Evolutionary conservation across 306 rosid genomes (phyloP), one percentile per base, ranked within the genome.

Genomic region (Styphnolobium japonicum): DNA sequence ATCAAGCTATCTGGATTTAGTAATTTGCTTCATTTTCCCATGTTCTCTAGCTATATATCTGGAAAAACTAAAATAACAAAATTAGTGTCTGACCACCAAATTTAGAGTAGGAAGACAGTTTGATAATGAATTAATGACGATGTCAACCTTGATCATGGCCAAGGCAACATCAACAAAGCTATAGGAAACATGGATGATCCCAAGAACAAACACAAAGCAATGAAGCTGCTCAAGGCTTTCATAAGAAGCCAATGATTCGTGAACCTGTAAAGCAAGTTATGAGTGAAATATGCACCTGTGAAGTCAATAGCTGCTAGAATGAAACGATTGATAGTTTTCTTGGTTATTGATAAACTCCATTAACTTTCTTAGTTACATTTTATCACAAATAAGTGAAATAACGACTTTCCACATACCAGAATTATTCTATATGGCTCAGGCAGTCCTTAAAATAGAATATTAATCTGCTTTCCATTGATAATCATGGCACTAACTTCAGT

Each of bases 181-280:
- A 77, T 92, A 95, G 25, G 86, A 81, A 85, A 95, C 85, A 85
- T 92, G 97, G 0, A 95, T 94, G 60, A 91, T 33, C 9, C 95
- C 98, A 3, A 94, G 97, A 83, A 91, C 98, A 61, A 94, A 92
- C 53, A 88, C 82, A 40, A 91, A 87, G 25, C 94, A 92, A 78
- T 94, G 98, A 82, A 94, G 97, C 90, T 94, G 97, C 85, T 94
- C 97, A 36, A 94, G 97, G 73, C 97, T 92, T 63, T 91, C 94
- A 29, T 91, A 39, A 48, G 97, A 94, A 80, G 92, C 97, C 66
- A 94, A 94, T 27, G 97, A 90, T 81, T 94, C 95, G 6, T 85
- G 89, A 82, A 92, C 97, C 98, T 94, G 87, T 6, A 33, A 75
- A 78, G 42, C 43, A 81, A 82, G 76, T 34, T 15, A 60, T 18